A percentile compares a stretch with the other conserved stretches of the same genome.
These are phyloP conservation scores for Blastocystis sp. DNA, from an alignment of 352 stramenopile genomes.

Conservation along the genomic window DNA sequence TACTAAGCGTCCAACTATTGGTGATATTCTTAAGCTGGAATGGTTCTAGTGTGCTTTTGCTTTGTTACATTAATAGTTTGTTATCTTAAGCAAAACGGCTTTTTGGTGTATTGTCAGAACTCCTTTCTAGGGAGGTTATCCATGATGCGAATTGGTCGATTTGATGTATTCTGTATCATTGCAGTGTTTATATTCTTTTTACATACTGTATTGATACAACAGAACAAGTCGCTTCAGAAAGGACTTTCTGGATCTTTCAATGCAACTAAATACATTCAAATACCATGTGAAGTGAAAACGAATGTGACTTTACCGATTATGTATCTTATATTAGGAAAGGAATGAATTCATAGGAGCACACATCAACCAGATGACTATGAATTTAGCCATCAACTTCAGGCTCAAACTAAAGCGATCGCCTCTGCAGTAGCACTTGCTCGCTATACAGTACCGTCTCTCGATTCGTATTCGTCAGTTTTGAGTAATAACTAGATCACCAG, in stretches of 20 bases:
- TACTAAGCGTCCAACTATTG: not conserved
- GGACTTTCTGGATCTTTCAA: not conserved
- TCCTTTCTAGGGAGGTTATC: not conserved
- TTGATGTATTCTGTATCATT: not conserved
- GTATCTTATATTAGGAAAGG: no score
- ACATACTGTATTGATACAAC: not conserved
- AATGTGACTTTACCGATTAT: no score
- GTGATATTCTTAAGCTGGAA: not conserved
- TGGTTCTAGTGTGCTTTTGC: conserved; percentile 7
- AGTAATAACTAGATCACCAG: not conserved
- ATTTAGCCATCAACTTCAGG: not conserved
- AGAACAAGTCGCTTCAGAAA: not conserved
- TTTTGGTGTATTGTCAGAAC: not conserved
- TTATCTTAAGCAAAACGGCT: not conserved
- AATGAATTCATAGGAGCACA: no score
- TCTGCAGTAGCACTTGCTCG: not conserved
- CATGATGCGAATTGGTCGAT: not conserved
- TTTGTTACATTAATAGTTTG: not conserved
- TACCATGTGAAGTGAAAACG: no score
- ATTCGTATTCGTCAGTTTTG: not conserved
- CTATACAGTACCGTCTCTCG: not conserved
- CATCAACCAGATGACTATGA: not conserved
- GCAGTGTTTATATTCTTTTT: not conserved
- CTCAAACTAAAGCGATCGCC: not conserved
- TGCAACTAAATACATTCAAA: no score